phyloP scores from a whole-genome alignment of 169 alveolate species.

The Eimeria brunetti region DNA sequence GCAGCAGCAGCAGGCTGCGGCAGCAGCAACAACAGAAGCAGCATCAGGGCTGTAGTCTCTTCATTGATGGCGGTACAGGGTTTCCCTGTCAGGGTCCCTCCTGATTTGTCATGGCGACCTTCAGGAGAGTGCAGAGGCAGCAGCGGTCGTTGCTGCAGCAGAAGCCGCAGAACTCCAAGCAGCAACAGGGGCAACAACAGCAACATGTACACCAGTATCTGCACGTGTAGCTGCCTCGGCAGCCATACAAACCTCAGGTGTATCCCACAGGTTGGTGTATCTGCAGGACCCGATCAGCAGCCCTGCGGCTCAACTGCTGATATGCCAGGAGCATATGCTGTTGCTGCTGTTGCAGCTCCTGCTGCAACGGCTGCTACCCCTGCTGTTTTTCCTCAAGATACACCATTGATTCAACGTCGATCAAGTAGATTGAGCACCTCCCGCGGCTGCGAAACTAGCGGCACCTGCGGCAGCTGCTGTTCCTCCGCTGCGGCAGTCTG shows the following conservation, averaged over 20 bases:
- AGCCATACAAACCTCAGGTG: neutral
- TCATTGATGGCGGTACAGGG: conserved; percentile 9
- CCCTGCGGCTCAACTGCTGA: neutral
- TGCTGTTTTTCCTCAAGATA: neutral
- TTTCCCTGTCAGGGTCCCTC: neutral
- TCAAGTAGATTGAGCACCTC: neutral
- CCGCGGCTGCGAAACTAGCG: neutral
- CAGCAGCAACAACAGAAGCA: conserved; percentile 30
- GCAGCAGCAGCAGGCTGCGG: conserved; percentile 63
- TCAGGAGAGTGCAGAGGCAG: neutral
- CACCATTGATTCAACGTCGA: neutral
- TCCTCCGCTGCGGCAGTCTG: neutral
- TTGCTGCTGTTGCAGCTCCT: conserved; percentile 1
- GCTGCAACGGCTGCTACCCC: neutral
- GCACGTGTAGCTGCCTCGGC: conserved; percentile 5
- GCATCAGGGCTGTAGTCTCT: neutral
- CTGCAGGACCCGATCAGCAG: neutral
- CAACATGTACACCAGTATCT: conserved; percentile 3
- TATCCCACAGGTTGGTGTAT: neutral
- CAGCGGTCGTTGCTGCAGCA: conserved; percentile 24
- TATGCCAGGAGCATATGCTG: neutral
- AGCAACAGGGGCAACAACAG: conserved; percentile 42
- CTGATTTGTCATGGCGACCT: neutral
- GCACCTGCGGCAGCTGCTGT: neutral
- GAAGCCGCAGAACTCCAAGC: neutral